Percentiles rank a stretch among this genome's conserved stretches.
These are phyloP conservation scores for Polygonum aviculare DNA, from an alignment of 148 eudicot genomes.

Conservation along the genomic window DNA sequence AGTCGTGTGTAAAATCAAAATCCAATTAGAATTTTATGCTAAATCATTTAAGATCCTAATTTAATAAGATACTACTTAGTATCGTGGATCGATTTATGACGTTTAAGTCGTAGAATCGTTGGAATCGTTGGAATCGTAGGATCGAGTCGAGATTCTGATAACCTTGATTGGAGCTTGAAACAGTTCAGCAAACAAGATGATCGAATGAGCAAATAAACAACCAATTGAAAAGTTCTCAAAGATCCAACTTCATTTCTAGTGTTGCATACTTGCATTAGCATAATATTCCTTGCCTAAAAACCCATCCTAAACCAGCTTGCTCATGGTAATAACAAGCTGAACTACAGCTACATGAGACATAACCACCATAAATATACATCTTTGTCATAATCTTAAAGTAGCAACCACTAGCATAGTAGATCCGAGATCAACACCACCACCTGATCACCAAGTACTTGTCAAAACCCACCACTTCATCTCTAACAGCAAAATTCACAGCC, in stretches of 20 bases:
- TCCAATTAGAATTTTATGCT: too few species aligned
- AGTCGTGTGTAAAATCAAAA: too few species aligned
- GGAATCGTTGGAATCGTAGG: too few species aligned
- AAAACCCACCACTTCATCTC: neutral
- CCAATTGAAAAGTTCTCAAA: neutral
- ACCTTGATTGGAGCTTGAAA: too few species aligned
- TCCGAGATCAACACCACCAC: neutral
- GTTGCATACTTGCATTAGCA: neutral
- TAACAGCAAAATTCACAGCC: neutral
- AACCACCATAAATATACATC: neutral
- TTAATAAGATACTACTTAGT: too few species aligned
- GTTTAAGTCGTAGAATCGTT: too few species aligned
- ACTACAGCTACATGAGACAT: neutral
- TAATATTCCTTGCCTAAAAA: neutral
- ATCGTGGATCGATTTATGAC: too few species aligned
- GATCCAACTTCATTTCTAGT: neutral
- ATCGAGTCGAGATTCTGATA: too few species aligned
- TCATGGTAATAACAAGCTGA: neutral
- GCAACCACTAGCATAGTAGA: neutral
- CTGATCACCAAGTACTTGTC: neutral
- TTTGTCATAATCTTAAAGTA: slow-evolving; percentile 3
- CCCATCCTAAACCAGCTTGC: neutral
- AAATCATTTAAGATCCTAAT: too few species aligned
- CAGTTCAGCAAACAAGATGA: too few species aligned
- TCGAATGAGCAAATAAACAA: too few species aligned